These are phyloP conservation scores for Zymoseptoria ardabiliae DNA, from an alignment of 2,329 filamentous ascomycete genomes.

Conservation along the genomic window DNA sequence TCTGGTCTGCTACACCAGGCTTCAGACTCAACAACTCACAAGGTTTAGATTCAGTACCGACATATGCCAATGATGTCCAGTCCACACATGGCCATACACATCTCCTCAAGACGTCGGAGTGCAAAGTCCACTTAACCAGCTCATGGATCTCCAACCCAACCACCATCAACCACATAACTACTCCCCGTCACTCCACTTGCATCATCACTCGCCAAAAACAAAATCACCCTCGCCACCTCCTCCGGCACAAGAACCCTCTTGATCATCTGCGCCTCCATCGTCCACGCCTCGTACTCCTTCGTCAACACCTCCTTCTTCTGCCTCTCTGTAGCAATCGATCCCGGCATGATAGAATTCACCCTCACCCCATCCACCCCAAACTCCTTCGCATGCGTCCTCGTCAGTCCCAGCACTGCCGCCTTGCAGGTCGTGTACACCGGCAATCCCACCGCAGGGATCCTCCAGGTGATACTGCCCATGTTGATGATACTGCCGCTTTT, in stretches of 20 bases:
- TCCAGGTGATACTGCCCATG: constrained; percentile 24
- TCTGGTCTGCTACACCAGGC: not conserved
- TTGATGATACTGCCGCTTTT: constrained; percentile 51
- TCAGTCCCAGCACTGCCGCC: constrained; percentile 24
- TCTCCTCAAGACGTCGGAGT: not conserved
- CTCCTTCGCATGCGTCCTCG: constrained; percentile 24
- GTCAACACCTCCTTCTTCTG: constrained; percentile 28
- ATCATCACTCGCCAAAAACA: constrained; percentile 28
- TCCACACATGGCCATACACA: not conserved
- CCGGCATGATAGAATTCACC: constrained; percentile 28
- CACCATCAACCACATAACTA: constrained; percentile 28
- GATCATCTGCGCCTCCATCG: constrained; percentile 25
- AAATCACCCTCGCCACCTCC: constrained; percentile 25
- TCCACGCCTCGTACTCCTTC: constrained; percentile 22
- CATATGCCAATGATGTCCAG: not conserved
- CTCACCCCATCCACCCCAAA: constrained; percentile 22
- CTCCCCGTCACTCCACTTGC: constrained; percentile 26
- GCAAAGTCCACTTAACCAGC: not conserved
- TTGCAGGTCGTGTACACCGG: constrained; percentile 25
- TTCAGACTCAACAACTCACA: not conserved
- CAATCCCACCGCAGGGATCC: constrained; percentile 21
- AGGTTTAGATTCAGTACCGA: not conserved
- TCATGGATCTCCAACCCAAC: constrained; percentile 23
- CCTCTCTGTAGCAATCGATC: constrained; percentile 26
- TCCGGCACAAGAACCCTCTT: constrained; percentile 25